Conservation (phyloP, 1,284 basidiomycete genomes). For the Papiliotrema fonsecae region DNA sequence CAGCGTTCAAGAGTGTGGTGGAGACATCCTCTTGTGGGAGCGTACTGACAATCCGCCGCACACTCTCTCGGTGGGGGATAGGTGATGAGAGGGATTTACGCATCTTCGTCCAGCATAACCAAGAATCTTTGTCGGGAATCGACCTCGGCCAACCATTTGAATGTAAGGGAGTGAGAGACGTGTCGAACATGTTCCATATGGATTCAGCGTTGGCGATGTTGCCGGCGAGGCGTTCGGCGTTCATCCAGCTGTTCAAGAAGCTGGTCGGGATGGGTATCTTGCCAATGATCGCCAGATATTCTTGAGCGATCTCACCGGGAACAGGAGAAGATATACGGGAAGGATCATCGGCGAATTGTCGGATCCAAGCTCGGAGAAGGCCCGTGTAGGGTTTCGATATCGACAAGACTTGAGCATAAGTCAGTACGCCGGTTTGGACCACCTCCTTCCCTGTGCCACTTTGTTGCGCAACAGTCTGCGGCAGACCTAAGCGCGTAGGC, state of each 20-base stretch:
- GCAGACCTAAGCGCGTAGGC: too few species aligned
- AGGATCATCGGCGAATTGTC: too few species aligned
- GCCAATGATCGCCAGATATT: conserved; percentile 12
- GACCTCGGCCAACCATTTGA: not conserved
- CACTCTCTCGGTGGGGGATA: not conserved
- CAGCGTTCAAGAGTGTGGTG: not conserved
- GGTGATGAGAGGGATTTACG: too few species aligned
- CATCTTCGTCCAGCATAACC: not conserved
- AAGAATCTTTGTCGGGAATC: not conserved
- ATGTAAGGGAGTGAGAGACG: too few species aligned
- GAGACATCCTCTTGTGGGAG: not conserved
- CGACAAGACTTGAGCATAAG: not conserved
- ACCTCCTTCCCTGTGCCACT: too few species aligned
- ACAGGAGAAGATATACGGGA: too few species aligned
- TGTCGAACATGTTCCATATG: conserved; percentile 15
- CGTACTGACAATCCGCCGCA: not conserved
- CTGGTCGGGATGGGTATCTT: conserved; percentile 2
- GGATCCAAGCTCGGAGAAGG: not conserved
- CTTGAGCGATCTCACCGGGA: conserved; percentile 15
- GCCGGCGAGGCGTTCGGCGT: conserved; percentile 15
- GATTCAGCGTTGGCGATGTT: conserved; percentile 8
- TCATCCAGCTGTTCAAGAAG: conserved; percentile 26
- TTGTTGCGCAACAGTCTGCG: too few species aligned
- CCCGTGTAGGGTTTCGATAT: not conserved
- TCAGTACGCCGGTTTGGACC: not conserved